Evolutionary conservation across 306 rosid species (phyloP), one percentile per base, ranked within the genome.

Genomic region (Styphnolobium japonicum): DNA sequence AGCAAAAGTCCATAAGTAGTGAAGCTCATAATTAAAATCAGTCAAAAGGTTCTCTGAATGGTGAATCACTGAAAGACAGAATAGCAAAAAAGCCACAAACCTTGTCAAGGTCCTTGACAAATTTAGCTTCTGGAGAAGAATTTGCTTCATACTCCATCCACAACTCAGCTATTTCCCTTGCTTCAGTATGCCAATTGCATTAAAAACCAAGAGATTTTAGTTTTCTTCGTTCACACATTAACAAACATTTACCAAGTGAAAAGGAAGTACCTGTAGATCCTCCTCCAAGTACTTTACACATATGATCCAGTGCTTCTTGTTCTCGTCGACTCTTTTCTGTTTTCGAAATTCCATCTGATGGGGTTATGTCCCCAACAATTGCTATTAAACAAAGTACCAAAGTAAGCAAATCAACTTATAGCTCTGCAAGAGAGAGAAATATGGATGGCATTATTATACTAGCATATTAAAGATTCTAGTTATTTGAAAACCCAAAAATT

Each of bases 241-340:
- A 31, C 45, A 85, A 78, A 67, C n/a, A 48, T 73, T 19, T n/a
- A 53, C 22, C 76, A 12, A 76, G 51, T 52, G 63, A 36, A 42
- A 57, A 43, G 21, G 40, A 58, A 75, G 39, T 77, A 94, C 97
- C 97, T 84, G 92, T 81, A 64, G 91, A 78, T 60, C 97, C 97
- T 67, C 97, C 98, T 58, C 98, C 97, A 25, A 94, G 97, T 74
- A 94, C 84, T 84, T 87, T 86, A 88, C 98, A 94, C 97, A 92
- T 91, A 80, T 87, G 90, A 70, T 92, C 93, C 18, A 92, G 66
- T 72, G 98, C 98, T 75, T 85, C 95, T 71, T 67, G 88, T 81
- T 94, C 98, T 40, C 87, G 84, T 56, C 81, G 85, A 67, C 80
- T 86, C 84, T 94, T 94, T 81, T 94, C 98, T 12, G 8, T 77